Base-by-base conservation (phyloP, 1,284 basidiomycete genomes). In the Schizophyllum amplum region DNA sequence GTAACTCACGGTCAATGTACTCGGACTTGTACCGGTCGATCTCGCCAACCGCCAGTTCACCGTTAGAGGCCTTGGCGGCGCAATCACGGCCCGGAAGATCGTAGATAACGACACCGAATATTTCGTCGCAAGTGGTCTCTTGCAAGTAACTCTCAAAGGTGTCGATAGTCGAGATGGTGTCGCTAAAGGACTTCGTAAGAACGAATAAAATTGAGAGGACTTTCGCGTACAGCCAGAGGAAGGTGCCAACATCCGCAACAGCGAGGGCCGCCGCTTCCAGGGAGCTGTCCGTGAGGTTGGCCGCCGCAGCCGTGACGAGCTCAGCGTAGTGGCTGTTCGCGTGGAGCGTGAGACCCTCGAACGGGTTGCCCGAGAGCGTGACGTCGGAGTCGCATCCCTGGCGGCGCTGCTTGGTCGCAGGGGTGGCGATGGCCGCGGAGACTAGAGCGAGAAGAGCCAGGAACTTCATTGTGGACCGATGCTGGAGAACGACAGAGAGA, bases 51-150 rank as follows among this genome's bases (percentile, higher is more conserved):
- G 69, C 71, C 71, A 82, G 83, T 68, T 84, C 83, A 71, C 83
- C 83, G 63, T 84, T 84, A 50, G 83, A 85, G 23, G 83, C 81
- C 61, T 73, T 69, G 57, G 83, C 83, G 57, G 82, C 80, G 64
- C 83, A 86, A 62, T 85, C 83, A 70, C 83, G 80, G 61, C 82
- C 81, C 48, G 82, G 82, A 50, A 77, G 67, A 64, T 83, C 81
- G 68, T 84, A 84, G 51, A 85, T 77, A 61, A 84, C 81, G 60
- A 85, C 83, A 63, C 81, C 81, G 24, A 84, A 75, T 54, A 84
- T 65, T 62, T 77, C 47, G 47, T 49, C n/a, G 6, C n/a, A 5
- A n/a, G 6, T n/a, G 7, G 17, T n/a, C 47, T n/a, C 47, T n/a
- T 49, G 47, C 5, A 33, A 13, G 27, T 33, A 33, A 13, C 27